Evolutionary conservation across 306 rosid species (phyloP).

Genomic region (Cercis canadensis): DNA sequence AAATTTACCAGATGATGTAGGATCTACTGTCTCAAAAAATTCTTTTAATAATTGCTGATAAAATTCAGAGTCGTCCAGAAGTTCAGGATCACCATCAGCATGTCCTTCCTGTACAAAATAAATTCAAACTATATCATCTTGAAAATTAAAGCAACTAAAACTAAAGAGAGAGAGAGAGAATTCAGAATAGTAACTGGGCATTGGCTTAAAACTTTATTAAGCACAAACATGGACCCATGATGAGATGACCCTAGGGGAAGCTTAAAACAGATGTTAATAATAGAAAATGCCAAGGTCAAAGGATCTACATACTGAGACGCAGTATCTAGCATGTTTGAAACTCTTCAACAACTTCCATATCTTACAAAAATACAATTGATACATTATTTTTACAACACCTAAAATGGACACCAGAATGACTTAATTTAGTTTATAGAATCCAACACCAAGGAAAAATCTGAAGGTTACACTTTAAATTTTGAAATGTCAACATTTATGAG

Average conservation of each 20-base stretch:
- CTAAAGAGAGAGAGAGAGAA: background rate
- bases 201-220: background rate
- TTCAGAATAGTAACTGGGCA: background rate
- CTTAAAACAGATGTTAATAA: background rate
- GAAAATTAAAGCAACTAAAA: conserved; percentile 8
- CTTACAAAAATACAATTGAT: background rate
- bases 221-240: background rate
- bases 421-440: background rate
- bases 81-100: conserved; percentile 75
- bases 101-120: conserved; percentile 55
- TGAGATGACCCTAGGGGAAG: background rate
- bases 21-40: conserved; percentile 84
- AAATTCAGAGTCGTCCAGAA: conserved; percentile 84
- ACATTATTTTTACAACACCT: background rate
- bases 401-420: background rate
- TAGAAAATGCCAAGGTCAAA: background rate
- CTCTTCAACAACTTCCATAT: background rate
- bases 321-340: conserved; percentile 17
- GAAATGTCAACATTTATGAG: no score
- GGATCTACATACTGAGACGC: background rate
- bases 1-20: conserved; percentile 70
- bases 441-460: background rate
- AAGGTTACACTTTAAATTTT: background rate
- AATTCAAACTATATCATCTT: conserved; percentile 20
- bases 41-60: conserved; percentile 89